Base-by-base conservation (phyloP, 2,329 filamentous ascomycete genomes). In the Stachybotrys chartarum region DNA sequence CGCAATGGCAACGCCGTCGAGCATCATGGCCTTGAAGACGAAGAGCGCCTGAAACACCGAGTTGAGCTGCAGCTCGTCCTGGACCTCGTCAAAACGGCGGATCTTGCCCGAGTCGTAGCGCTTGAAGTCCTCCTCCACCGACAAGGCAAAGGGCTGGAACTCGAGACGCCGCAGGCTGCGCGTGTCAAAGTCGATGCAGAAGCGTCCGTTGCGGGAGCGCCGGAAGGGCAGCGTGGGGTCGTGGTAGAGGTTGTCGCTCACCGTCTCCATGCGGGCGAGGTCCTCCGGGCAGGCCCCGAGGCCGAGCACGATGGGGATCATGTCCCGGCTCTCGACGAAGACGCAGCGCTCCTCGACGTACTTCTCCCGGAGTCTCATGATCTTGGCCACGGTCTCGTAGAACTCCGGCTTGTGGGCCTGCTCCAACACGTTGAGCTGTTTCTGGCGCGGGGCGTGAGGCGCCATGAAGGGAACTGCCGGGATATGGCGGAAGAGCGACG, bases 151-250 rank as follows among this genome's bases (percentile, higher is more conserved):
- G 6, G 66, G 66, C 56, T 68, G 66, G 56, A 62, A 63, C 56
- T 68, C 64, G 16, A 67, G 62, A 1, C 66, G 62, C n/a, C 63
- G 60, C 17, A 69, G 50, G 7, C 54, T 54, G n/a, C 57, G 47
- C n/a, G 58, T 60, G 39, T 61, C 61, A 48, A 60, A 60, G 54
- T 68, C 66, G 44, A 66, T 59, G 55, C 56, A 63, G 54, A 66
- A 66, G 32, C 64, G 61, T 39, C 63, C 63, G 55, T 63, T 67
- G 47, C 57, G 58, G 6, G 59, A 51, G 50, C 57, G 58, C 51
- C 66, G 65, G 55, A 61, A 68, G 30, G 61, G 60, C 4, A 68
- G 58, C 5, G 65, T 68, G 7, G 66, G 65, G 55, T 68, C 66
- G 24, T 54, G 50, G 47, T 60, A 56, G 35, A 67, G 56, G 42